Evolutionary conservation across 768 basidiomycete species (phyloP).

Genomic region (Lentinula detonsa): DNA sequence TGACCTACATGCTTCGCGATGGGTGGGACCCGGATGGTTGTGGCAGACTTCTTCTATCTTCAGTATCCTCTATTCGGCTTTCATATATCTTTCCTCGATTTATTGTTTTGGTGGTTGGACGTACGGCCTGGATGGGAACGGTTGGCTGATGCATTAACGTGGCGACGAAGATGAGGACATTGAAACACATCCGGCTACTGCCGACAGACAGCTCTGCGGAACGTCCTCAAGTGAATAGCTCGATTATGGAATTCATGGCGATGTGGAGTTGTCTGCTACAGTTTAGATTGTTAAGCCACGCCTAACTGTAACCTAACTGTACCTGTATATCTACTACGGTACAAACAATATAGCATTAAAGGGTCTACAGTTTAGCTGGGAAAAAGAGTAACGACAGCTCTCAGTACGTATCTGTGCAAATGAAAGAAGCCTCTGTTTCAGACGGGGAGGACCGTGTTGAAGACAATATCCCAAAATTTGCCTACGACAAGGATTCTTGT

Average conservation of each 20-base stretch:
- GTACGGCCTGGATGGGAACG: conserved; percentile 57
- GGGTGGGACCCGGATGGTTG: conserved; percentile 90
- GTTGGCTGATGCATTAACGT: conserved; percentile 59
- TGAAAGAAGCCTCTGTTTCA: conserved; percentile 16
- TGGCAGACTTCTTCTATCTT: conserved; percentile 78
- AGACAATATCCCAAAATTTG: conserved; percentile 93
- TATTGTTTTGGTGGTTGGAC: conserved; percentile 77
- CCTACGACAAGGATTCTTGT: conserved; percentile 28
- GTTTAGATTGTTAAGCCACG: not conserved
- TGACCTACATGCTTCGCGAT: conserved; percentile 34
- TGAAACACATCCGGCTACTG: not conserved
- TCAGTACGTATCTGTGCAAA: too few relatives aligned
- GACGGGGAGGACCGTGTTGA: conserved; percentile 73
- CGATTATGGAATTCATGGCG: conserved; percentile 84
- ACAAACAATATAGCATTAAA: too few relatives aligned
- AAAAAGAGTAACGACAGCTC: too few relatives aligned
- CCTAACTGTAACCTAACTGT: too few relatives aligned
- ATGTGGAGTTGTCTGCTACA: conserved; percentile 46
- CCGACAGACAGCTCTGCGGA: not conserved
- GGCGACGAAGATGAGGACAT: conserved; percentile 14
- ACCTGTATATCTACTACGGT: too few relatives aligned
- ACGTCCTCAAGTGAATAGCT: conserved; percentile 43
- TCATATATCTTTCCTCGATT: conserved; percentile 73
- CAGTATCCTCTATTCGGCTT: conserved; percentile 62
- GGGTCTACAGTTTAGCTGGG: too few relatives aligned